phyloP scores from a whole-genome alignment of 2,329 filamentous ascomycete species.

The Coniochaeta sp. region DNA sequence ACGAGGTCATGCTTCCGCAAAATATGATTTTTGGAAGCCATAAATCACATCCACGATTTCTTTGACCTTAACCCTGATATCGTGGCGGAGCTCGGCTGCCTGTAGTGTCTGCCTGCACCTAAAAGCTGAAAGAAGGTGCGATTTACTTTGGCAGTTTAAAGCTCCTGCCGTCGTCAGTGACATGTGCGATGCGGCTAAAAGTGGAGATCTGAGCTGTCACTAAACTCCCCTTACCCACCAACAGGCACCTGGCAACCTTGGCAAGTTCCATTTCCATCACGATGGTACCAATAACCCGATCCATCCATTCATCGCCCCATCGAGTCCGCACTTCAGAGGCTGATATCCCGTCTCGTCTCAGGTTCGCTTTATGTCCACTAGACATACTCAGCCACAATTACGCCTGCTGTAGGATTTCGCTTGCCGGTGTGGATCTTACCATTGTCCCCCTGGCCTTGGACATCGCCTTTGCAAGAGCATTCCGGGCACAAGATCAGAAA shows the following conservation, averaged over 20 bases:
- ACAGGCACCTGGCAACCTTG: neutral
- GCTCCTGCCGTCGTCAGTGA: neutral
- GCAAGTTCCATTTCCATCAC: neutral
- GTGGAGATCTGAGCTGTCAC: neutral
- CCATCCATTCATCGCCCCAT: too few species aligned
- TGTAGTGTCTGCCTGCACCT: neutral
- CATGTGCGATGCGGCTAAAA: neutral
- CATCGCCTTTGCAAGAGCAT: too few species aligned
- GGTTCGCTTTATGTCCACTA: too few species aligned
- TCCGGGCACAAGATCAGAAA: too few species aligned
- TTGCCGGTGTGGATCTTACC: too few species aligned
- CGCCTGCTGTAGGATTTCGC: too few species aligned
- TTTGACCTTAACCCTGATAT: neutral
- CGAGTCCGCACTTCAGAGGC: too few species aligned
- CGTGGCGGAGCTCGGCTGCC: neutral
- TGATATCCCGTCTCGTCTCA: too few species aligned
- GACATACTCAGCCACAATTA: too few species aligned
- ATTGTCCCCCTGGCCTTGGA: too few species aligned
- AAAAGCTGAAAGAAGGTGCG: neutral
- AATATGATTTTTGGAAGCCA: neutral
- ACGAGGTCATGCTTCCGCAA: neutral
- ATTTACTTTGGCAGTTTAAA: neutral
- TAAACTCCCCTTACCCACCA: neutral
- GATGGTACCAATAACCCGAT: neutral
- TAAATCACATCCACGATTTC: neutral